phyloP scores from a whole-genome alignment of 441 rosid species.

The Euphorbia corollata region DNA sequence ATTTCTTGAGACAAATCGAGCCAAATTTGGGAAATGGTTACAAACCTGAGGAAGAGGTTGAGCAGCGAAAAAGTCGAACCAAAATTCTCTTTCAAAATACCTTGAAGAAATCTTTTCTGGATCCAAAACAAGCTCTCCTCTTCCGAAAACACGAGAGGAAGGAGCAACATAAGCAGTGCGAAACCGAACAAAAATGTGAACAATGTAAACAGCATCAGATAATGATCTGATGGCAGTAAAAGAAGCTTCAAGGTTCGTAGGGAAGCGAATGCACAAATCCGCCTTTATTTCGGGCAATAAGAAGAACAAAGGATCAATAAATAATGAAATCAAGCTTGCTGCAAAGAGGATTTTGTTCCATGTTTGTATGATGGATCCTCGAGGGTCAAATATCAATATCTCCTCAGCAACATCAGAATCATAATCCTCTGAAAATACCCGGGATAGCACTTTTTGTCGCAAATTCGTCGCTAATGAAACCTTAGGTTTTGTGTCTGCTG shows the following conservation, averaged over 20 bases:
- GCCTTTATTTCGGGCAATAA: conserved; percentile 33
- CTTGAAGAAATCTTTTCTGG: conserved; percentile 41
- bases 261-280: conserved; percentile 31
- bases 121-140: conserved; percentile 59
- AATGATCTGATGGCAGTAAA: conserved; percentile 35
- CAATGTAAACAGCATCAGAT: conserved; percentile 39
- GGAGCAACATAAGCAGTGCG: conserved; percentile 55
- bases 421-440: conserved; percentile 55
- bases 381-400: conserved; percentile 36
- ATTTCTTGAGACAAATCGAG: background rate
- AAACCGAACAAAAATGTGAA: conserved; percentile 39
- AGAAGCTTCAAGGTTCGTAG: conserved; percentile 28
- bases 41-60: too few species aligned
- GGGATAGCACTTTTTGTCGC: conserved; percentile 29
- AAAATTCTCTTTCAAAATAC: conserved; percentile 39
- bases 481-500: conserved; percentile 4
- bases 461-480: conserved; percentile 20
- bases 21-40: conserved; percentile 5
- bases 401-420: conserved; percentile 32
- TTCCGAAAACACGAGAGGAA: conserved; percentile 56
- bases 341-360: conserved; percentile 50
- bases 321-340: conserved; percentile 47
- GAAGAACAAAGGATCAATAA: conserved; percentile 51
- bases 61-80: conserved; percentile 45
- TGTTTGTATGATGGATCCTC: conserved; percentile 31